Evolutionary conservation across 208 protist species (phyloP), one percentile per base, ranked within the genome.

Genomic region (Vickermania ingenoplastis): DNA sequence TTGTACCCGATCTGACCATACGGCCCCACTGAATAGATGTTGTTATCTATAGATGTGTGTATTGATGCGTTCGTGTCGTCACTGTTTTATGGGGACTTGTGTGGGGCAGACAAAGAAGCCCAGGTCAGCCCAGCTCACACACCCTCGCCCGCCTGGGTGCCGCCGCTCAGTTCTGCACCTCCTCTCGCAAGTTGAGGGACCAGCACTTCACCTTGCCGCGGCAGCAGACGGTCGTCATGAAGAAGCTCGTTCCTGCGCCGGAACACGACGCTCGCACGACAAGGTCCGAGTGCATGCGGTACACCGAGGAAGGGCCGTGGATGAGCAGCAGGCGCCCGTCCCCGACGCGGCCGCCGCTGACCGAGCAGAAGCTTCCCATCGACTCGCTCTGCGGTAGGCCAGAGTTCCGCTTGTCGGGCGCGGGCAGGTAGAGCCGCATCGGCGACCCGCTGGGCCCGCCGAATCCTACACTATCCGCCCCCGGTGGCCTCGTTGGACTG

Each of bases 151-250:
- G n/a, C n/a, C n/a, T n/a, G n/a, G n/a, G n/a, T n/a, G n/a, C n/a
- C n/a, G n/a, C n/a, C n/a, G n/a, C n/a, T n/a, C n/a, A n/a, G n/a
- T n/a, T n/a, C n/a, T n/a, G n/a, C n/a, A n/a, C n/a, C 36, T 17
- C 36, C 11, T 45, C 36, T n/a, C 36, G 36, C 7, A 45, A n/a
- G 36, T 7, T 45, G 36, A 78, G 57, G 7, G 82, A 80, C 86
- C 86, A 93, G 53, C 89, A 75, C 61, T 82, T 86, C 27, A 93
- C 67, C 53, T 71, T 75, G 0, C 86, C 86, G 4, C 83, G 75
- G 27, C 84, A 79, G 68, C 83, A 93, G 22, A 84, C 58, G 7
- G 83, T 80, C 21, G 66, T 61, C 17, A 93, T 41, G 62, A 93
- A 87, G 63, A 78, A 85, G 67, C 83, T 90, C 17, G 62, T 75